Base-by-base conservation (phyloP, 2,329 filamentous ascomycete genomes). In the Pseudocercospora musae region DNA sequence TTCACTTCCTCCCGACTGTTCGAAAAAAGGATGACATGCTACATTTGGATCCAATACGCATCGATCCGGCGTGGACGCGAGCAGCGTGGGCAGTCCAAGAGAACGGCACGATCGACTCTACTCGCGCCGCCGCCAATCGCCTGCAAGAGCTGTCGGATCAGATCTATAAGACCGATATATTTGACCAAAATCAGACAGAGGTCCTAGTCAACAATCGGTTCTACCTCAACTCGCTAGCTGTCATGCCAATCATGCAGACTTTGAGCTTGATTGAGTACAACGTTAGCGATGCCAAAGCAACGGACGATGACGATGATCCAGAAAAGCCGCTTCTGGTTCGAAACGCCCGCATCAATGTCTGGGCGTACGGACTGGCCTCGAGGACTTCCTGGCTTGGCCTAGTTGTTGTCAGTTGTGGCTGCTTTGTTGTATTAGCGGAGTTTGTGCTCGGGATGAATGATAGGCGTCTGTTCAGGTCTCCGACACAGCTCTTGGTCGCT, bases 1-100 rank as follows among this genome's bases (percentile, higher is more conserved):
- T 37, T 21, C 25, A 37, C 27, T n/a, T 33, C 25, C 29, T 21
- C 21, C 21, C 33, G 61, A 44, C 46, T 62, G 23, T 40, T 15
- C 4, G 4, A 2, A 15, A 18, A 3, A 40, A 40, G 37, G 37
- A 40, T 7, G 37, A 40, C 4, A 40, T 40, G 1, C n/a, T 40
- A 9, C 37, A 13, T 18, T 13, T 40, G 4, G 18, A 40, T 7
- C 37, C 37, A 9, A n/a, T 40, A 1, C 15, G 37, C 13, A 21
- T 72, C n/a, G 62, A 70, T 53, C 70, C 72, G 3, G 61, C 67
- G 7, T 74, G 72, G 72, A 55, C 66, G 5, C 62, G 72, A 6
- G 70, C 71, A 20, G 68, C 72, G 18, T 73, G 68, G 67, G 70
- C 70, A 7, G 66, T 65, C 2, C 65, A 66, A 31, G 33, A 61